These are phyloP conservation scores for Nannochloris sp. DNA, from an alignment of 139 green algal genomes.

Conservation along the genomic window DNA sequence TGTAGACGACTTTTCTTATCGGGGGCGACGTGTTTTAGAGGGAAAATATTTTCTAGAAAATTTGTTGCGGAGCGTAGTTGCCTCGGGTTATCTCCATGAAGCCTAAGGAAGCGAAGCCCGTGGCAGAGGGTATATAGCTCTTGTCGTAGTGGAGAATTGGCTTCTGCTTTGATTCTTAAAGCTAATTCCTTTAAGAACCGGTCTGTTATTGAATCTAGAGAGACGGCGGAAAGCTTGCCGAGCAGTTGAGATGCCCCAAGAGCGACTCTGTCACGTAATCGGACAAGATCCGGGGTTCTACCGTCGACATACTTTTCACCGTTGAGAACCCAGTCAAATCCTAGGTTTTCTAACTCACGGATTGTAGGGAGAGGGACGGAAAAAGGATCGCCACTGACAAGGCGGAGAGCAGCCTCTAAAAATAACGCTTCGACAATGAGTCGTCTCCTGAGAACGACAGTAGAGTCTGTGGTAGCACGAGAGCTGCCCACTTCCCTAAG, in stretches of 20 bases:
- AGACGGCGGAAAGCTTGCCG: conserved; percentile 19
- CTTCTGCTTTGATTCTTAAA: conserved; percentile 37
- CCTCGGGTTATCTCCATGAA: conserved; percentile 28
- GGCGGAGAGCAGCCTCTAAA: conserved; percentile 43
- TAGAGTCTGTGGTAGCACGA: background rate
- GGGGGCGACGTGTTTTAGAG: conserved; percentile 54
- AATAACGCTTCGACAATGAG: conserved; percentile 58
- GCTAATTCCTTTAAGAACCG: conserved; percentile 37
- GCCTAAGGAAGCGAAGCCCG: conserved; percentile 35
- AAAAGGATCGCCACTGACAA: conserved; percentile 30
- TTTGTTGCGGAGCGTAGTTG: conserved; percentile 32
- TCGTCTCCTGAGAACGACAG: conserved; percentile 16
- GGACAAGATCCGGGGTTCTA: conserved; percentile 12
- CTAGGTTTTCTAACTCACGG: conserved; percentile 30
- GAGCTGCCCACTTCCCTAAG: conserved; percentile 1
- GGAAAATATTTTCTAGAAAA: conserved; percentile 57
- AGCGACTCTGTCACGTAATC: conserved; percentile 21
- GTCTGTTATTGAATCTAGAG: conserved; percentile 14
- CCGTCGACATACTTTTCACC: conserved; percentile 42
- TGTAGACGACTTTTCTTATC: conserved; percentile 79
- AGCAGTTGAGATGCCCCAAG: conserved; percentile 21
- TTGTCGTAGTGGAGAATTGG: conserved; percentile 16
- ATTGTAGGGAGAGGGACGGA: conserved; percentile 23
- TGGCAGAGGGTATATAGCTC: conserved; percentile 26
- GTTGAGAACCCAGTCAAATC: conserved; percentile 57